A percentile compares a stretch with the other conserved stretches of the same genome.
phyloP scores from a whole-genome alignment of 225 moss, liverwort and hornwort genomes.

The Thuidium tamariscinum region DNA sequence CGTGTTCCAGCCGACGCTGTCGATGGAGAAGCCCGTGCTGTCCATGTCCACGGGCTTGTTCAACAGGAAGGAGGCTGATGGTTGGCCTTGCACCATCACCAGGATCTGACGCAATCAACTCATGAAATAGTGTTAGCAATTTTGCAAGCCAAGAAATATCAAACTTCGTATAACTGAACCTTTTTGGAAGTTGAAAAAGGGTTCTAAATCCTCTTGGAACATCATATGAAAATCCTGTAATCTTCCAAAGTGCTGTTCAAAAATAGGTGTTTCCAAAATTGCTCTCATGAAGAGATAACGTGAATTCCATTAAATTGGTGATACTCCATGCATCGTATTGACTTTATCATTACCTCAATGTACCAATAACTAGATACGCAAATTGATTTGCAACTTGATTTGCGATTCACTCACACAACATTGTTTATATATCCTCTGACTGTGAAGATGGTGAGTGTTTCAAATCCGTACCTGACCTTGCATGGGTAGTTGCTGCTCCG shows the following conservation, averaged over 20 bases:
- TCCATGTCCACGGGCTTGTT: slow-evolving; percentile 13
- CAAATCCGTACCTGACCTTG: slow-evolving; percentile 3
- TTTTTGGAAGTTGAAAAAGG: not conserved
- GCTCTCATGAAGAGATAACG: not conserved
- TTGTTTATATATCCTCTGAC: not conserved
- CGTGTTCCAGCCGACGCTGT: slow-evolving; percentile 76
- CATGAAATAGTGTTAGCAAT: not conserved
- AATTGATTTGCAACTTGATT: not conserved
- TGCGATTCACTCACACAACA: not conserved
- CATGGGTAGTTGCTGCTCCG: slow-evolving; percentile 20
- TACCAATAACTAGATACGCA: not conserved
- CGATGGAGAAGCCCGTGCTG: slow-evolving; percentile 38
- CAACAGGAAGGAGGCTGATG: slow-evolving; percentile 5
- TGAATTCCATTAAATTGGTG: not conserved
- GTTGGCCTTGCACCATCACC: slow-evolving; percentile 21
- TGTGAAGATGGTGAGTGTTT: too few species aligned
- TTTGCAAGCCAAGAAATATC: not conserved
- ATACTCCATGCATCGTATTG: not conserved
- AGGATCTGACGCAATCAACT: not conserved
- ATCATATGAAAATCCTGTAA: not conserved
- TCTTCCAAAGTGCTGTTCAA: not conserved
- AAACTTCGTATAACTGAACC: not conserved
- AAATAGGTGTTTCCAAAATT: not conserved
- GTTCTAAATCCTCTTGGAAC: not conserved
- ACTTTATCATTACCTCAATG: too few species aligned